Evolutionary conservation across 306 rosid genomes (phyloP).

Genomic region (Delonix regia): DNA sequence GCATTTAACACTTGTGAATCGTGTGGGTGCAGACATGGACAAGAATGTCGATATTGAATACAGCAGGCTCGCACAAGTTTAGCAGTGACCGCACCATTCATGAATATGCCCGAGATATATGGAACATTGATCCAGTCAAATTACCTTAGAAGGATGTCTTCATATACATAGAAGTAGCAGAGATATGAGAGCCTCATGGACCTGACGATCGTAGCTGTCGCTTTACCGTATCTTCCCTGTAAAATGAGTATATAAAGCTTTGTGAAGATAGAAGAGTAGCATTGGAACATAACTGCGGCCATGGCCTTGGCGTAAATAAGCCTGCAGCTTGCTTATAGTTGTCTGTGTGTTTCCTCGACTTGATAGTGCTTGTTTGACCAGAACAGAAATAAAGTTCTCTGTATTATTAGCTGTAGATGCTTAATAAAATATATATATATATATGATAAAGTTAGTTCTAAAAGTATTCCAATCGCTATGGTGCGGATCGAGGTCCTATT

Average conservation of each 20-base stretch:
- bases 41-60: constrained; percentile 90
- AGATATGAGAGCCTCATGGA: constrained; percentile 29
- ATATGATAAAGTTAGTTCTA: neutral
- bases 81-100: constrained; percentile 98
- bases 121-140: constrained; percentile 77
- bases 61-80: constrained; percentile 95
- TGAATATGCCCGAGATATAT: constrained; percentile 87
- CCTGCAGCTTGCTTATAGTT: constrained; percentile 24
- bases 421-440: neutral
- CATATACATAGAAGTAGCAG: constrained; percentile 25
- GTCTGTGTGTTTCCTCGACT: neutral
- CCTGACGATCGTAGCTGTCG: constrained; percentile 27
- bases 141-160: constrained; percentile 49
- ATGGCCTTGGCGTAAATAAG: constrained; percentile 31
- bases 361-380: neutral
- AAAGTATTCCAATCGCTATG: neutral
- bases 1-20: constrained; percentile 30
- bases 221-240: neutral
- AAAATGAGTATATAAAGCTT: constrained; percentile 31
- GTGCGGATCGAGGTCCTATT: neutral
- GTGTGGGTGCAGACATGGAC: constrained; percentile 82
- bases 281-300: neutral
- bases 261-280: constrained; percentile 3
- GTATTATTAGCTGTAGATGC: neutral
- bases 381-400: neutral